These are phyloP conservation scores for Cucurbita maxima DNA, from an alignment of 306 rosid genomes.

Conservation along the genomic window DNA sequence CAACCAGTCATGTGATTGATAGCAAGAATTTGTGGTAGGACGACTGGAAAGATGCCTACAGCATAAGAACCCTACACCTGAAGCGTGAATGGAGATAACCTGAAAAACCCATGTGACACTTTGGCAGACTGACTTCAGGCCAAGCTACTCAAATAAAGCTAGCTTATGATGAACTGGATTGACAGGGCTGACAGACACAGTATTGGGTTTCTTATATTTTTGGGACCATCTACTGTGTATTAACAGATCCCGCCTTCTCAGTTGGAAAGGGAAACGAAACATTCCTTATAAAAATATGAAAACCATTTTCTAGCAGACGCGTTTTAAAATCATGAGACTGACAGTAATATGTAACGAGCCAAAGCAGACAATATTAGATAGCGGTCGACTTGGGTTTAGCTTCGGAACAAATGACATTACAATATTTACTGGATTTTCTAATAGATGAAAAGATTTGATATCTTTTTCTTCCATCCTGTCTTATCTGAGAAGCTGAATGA, in stretches of 20 bases:
- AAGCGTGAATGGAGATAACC: neutral
- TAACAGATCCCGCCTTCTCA: too few species aligned
- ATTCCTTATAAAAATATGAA: too few species aligned
- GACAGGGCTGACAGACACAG: slow-evolving; percentile 14
- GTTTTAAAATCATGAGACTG: too few species aligned
- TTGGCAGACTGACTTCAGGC: slow-evolving; percentile 11
- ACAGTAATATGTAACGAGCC: too few species aligned
- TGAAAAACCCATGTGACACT: slow-evolving; percentile 24
- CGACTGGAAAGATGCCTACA: slow-evolving; percentile 9
- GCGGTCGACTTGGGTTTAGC: too few species aligned
- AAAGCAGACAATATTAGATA: too few species aligned
- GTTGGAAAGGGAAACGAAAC: too few species aligned
- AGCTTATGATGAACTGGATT: slow-evolving; percentile 8
- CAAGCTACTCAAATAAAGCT: slow-evolving; percentile 2
- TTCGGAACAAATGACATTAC: neutral
- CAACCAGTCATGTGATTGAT: neutral
- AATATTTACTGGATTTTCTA: neutral
- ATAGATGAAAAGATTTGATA: neutral
- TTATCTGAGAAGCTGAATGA: neutral
- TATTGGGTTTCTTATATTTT: slow-evolving; percentile 7
- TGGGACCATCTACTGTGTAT: neutral
- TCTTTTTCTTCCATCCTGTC: neutral
- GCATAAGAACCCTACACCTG: slow-evolving; percentile 6
- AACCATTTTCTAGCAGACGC: too few species aligned
- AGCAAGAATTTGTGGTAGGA: neutral